Percentiles rank a stretch among this genome's conserved stretches.
Evolutionary conservation across 2,329 filamentous ascomycete species (phyloP).

Genomic region (Acrocalymma vagum): DNA sequence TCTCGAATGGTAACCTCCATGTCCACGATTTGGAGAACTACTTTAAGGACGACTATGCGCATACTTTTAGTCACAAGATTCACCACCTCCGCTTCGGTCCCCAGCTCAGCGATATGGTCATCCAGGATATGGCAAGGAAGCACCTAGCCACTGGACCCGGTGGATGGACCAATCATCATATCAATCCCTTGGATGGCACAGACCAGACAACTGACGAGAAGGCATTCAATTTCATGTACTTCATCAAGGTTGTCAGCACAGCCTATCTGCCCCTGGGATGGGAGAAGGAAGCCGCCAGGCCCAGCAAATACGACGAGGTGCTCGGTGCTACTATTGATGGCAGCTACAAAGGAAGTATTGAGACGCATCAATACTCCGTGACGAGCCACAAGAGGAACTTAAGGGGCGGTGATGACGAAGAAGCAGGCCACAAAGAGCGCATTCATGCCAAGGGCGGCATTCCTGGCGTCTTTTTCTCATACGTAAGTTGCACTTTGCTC

Average conservation of each 20-base stretch:
- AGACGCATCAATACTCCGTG: conserved; percentile 98
- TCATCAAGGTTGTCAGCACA: conserved; percentile 96
- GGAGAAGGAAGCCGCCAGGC: conserved; percentile 64
- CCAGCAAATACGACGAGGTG: conserved; percentile 59
- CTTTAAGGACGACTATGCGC: conserved; percentile 74
- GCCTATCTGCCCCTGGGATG: conserved; percentile 93
- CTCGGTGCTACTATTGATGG: conserved; percentile 49
- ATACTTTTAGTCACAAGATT: conserved; percentile 89
- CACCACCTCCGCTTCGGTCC: conserved; percentile 94
- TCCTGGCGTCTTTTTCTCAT: conserved; percentile 97
- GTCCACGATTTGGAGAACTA: conserved; percentile 98
- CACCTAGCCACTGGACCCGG: conserved; percentile 66
- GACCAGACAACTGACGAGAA: conserved; percentile 80
- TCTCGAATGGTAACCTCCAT: conserved; percentile 96
- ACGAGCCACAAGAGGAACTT: conserved; percentile 95
- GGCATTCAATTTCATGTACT: conserved; percentile 98
- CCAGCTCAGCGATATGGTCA: conserved; percentile 78
- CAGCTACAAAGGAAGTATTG: conserved; percentile 83
- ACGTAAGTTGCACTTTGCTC: conserved; percentile 68
- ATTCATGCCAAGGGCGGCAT: conserved; percentile 91
- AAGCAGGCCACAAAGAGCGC: conserved; percentile 91
- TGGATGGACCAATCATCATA: conserved; percentile 85
- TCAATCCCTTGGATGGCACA: conserved; percentile 88
- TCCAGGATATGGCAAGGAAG: conserved; percentile 47
- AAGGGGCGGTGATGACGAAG: conserved; percentile 80